phyloP scores from a whole-genome alignment of 768 basidiomycete genomes.

The Collybiopsis confluens region DNA sequence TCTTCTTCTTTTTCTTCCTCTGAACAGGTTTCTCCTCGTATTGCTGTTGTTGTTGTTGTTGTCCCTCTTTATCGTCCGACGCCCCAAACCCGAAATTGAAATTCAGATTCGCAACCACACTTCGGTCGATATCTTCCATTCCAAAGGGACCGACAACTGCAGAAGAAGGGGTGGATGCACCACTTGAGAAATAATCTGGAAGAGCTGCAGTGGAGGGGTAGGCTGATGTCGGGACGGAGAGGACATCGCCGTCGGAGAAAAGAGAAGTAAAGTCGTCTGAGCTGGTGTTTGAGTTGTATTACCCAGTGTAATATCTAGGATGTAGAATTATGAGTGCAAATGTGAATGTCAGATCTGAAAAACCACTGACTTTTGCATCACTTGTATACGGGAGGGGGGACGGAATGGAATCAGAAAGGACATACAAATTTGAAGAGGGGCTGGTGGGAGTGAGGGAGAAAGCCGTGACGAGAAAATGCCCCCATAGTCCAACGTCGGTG shows the following conservation, averaged over 20 bases:
- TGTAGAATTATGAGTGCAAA: too few species aligned
- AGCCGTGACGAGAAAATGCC: conserved; percentile 31
- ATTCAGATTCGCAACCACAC: background rate
- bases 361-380: too few species aligned
- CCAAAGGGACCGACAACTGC: conserved; percentile 2
- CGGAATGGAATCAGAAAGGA: too few species aligned
- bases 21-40: conserved; percentile 1
- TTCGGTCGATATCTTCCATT: conserved; percentile 6
- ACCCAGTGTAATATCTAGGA: too few species aligned
- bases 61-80: background rate
- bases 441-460: conserved; percentile 32
- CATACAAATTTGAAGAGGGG: conserved; percentile 33
- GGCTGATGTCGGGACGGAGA: background rate
- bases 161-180: background rate
- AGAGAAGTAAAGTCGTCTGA: too few species aligned
- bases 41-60: too few species aligned
- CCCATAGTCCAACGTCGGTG: conserved; percentile 30
- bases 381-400: too few species aligned
- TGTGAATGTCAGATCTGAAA: too few species aligned
- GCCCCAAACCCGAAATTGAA: conserved; percentile 1
- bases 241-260: too few species aligned
- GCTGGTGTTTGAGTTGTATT: too few species aligned
- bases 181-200: background rate
- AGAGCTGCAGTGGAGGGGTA: background rate
- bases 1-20: background rate